Base-by-base conservation (phyloP, 225 moss, liverwort and hornwort species). In the Asterella californica region DNA sequence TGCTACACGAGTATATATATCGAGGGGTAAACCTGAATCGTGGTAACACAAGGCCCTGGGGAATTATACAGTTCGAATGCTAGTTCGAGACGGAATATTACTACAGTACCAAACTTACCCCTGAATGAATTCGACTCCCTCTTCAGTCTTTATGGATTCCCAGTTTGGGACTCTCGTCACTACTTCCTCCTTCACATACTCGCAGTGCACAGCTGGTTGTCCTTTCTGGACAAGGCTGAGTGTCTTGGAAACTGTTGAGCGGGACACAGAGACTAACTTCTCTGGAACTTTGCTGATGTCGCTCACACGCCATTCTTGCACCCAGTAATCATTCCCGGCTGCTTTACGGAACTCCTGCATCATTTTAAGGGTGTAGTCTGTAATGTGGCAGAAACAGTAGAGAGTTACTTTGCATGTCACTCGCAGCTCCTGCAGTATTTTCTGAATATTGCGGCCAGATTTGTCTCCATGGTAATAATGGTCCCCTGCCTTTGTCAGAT, bases 221-320 rank as follows among this genome's bases (percentile, higher is more conserved):
- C 49, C 48, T 84, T 54, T 83, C 81, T 76, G 84, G 82, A 46
- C 12, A 4, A 57, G 37, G 34, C 70, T 80, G 81, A 91, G 72
- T 10, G 91, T 85, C 47, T 90, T 87, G 22, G 84, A 81, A 76
- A 93, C 91, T n/a, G 90, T 90, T 47, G 82, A 82, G 64, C 85
- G 84, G 72, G 85, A 83, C 79, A 88, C 60, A 0, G 88, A 78
- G 25, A 93, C 86, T 81, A 93, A 90, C 79, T 91, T 87, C 63
- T 90, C 83, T 9, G 89, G 87, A 61, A 93, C 89, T 0, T 59
- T 83, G 10, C 38, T 27, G 42, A 93, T 85, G 63, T 91, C 88
- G 53, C 82, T 19, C 33, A 91, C 86, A 48, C 83, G 83, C 76
- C 89, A 88, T 74, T 91, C 88, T 47, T 79, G 70, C 2, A 93